These are phyloP conservation scores for Metschnikowia koreensis DNA, from an alignment of 805 yeast genomes.

Conservation along the genomic window DNA sequence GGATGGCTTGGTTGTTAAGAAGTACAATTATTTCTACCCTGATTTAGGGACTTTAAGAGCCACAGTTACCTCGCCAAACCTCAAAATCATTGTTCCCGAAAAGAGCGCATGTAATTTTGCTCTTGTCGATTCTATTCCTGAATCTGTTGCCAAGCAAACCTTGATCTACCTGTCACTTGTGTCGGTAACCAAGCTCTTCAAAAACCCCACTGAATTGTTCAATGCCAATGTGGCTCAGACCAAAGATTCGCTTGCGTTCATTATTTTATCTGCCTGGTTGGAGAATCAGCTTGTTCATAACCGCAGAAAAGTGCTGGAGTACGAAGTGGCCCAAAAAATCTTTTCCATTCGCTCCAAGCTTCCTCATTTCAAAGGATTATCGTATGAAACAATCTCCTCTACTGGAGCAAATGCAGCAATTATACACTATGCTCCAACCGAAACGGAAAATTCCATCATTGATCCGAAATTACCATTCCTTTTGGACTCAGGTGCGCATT, in stretches of 20 bases:
- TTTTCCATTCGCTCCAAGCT: conserved; percentile 51
- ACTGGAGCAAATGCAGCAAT: conserved; percentile 74
- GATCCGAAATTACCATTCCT: conserved; percentile 69
- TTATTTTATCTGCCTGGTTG: conserved; percentile 79
- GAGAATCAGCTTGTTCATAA: conserved; percentile 51
- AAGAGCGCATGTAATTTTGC: conserved; percentile 33
- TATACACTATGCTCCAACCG: conserved; percentile 72
- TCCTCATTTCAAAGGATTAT: conserved; percentile 60
- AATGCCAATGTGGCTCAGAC: conserved; percentile 77
- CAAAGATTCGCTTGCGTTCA: conserved; percentile 78
- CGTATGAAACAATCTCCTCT: conserved; percentile 75
- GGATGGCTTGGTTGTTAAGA: conserved; percentile 37
- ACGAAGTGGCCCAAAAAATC: conserved; percentile 61
- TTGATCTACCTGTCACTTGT: conserved; percentile 31
- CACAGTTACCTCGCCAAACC: conserved; percentile 17
- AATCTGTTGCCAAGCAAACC: conserved; percentile 24
- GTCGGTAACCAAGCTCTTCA: conserved; percentile 63
- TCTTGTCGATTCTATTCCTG: conserved; percentile 28
- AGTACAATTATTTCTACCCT: conserved; percentile 58
- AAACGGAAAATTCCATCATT: conserved; percentile 55
- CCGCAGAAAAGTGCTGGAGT: conserved; percentile 51
- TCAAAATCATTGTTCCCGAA: conserved; percentile 31
- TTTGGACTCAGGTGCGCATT: conserved; percentile 91
- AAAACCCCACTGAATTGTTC: conserved; percentile 66
- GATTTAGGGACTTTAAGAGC: conserved; percentile 41